Base-by-base conservation (phyloP, 2,329 filamentous ascomycete species). In the Aspergillus sclerotialis region DNA sequence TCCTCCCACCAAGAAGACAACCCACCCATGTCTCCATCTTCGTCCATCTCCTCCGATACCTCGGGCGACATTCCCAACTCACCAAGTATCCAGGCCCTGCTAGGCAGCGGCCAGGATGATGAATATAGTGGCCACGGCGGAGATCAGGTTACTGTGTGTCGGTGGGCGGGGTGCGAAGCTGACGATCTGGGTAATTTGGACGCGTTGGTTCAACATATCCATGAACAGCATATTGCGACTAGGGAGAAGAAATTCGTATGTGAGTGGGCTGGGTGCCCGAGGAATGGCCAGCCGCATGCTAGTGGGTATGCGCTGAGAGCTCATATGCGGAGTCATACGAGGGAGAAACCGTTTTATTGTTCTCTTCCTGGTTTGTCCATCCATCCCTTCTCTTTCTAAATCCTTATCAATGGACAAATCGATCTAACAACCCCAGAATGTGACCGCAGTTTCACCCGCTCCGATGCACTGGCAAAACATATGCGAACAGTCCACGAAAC, bases 401-500 rank as follows among this genome's bases (percentile, higher is more conserved):
- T 3, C 3, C 18, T 18, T 25, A 8, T 18, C 21, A 14, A 4
- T 2, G 16, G 19, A 11, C 10, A 29, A 29, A 14, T 5, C 26
- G 2, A 26, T 35, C 30, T 34, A 23, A 16, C 13, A 4, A 8
- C 33, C 25, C 10, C 5, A 94, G 92, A 98, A 75, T 98, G 92
- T 65, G 92, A 98, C 59, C 83, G 90, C 41, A 89, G 89, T 19
- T 98, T 98, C 52, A 98, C 92, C 2, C 76, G 92, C 45, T 95
- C 90, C 15, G 92, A 98, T 53, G 92, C 92, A 9, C 73, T 98
- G 0, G 88, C 90, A 2, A 98, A 98, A 63, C 92, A 98, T 60
- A 96, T 96, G 87, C 84, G 92, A 49, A 96, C 92, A 11, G 89
- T 98, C 24, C 92, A 98, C 68, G 92, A 98, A 60, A 95, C 90